phyloP scores from a whole-genome alignment of 1,139 yeast genomes.

The Geotrichum cucujoidarum region DNA sequence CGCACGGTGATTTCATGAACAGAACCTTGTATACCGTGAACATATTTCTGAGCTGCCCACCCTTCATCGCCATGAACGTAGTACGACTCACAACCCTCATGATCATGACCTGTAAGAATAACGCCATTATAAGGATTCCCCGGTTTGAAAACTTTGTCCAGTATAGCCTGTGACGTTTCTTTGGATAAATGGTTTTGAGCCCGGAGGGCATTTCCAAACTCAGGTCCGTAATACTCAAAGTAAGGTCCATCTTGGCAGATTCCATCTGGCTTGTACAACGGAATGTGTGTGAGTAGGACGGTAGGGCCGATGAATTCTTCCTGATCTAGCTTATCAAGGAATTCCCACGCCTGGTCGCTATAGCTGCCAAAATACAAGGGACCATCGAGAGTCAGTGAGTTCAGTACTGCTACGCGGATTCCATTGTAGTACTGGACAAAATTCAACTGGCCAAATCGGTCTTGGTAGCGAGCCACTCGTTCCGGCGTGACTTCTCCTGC shows the following conservation, averaged over 20 bases:
- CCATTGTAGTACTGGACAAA: slow-evolving; percentile 52
- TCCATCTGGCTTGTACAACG: slow-evolving; percentile 75
- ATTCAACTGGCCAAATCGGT: slow-evolving; percentile 77
- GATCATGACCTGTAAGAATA: slow-evolving; percentile 92
- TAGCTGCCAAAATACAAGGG: slow-evolving; percentile 79
- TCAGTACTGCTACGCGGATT: slow-evolving; percentile 81
- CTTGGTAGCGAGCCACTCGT: slow-evolving; percentile 73
- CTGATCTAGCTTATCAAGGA: slow-evolving; percentile 50
- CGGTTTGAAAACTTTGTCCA: slow-evolving; percentile 59
- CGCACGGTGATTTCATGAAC: slow-evolving; percentile 79
- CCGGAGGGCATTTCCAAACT: slow-evolving; percentile 54
- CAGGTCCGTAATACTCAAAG: slow-evolving; percentile 56
- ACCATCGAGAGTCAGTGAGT: slow-evolving; percentile 81
- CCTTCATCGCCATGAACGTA: slow-evolving; percentile 38
- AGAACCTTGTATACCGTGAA: neutral
- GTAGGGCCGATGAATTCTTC: slow-evolving; percentile 70
- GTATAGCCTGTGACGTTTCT: slow-evolving; percentile 59
- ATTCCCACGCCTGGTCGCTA: slow-evolving; percentile 62
- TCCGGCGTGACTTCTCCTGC: slow-evolving; percentile 93
- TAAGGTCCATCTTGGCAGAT: slow-evolving; percentile 84
- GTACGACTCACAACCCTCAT: slow-evolving; percentile 80
- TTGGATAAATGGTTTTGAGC: slow-evolving; percentile 82
- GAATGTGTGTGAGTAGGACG: slow-evolving; percentile 80
- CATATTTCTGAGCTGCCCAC: slow-evolving; percentile 20
- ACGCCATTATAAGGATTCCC: slow-evolving; percentile 52